Percentiles rank a stretch among this genome's conserved stretches.
These are phyloP conservation scores for Eimeria sp. DNA, from an alignment of 169 alveolate genomes.

Conservation along the genomic window DNA sequence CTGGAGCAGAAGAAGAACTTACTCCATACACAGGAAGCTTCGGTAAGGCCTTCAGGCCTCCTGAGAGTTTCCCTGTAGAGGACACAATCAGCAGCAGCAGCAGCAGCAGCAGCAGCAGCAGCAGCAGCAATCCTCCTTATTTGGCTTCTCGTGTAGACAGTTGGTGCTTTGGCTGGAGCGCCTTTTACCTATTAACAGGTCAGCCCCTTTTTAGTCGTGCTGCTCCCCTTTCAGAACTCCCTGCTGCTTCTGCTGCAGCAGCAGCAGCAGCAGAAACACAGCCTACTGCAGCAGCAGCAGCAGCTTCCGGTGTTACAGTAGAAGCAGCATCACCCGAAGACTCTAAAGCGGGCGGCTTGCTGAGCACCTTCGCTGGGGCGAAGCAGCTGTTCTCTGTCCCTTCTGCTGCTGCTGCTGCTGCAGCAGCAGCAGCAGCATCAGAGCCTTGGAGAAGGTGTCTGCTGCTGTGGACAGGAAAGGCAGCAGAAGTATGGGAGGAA, in stretches of 20 bases:
- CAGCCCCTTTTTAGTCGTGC: slow-evolving; percentile 11
- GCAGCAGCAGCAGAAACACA: not conserved
- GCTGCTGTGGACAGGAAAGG: slow-evolving; percentile 41
- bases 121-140: slow-evolving; percentile 79
- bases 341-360: not conserved
- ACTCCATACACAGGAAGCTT: slow-evolving; percentile 44
- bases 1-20: slow-evolving; percentile 33
- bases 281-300: not conserved
- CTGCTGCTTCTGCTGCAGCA: not conserved
- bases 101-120: slow-evolving; percentile 62
- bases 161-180: slow-evolving; percentile 87
- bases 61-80: slow-evolving; percentile 49
- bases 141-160: slow-evolving; percentile 85
- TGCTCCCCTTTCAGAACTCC: not conserved
- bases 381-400: slow-evolving; percentile 32
- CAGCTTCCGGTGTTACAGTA: no score
- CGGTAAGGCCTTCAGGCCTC: slow-evolving; percentile 63
- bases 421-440: slow-evolving; percentile 11
- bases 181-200: slow-evolving; percentile 80
- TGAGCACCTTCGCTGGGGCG: slow-evolving; percentile 8
- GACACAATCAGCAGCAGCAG: slow-evolving; percentile 56
- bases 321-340: not conserved
- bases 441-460: slow-evolving; percentile 26
- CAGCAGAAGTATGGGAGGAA: slow-evolving; percentile 44
- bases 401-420: not conserved